phyloP scores from a whole-genome alignment of 2,329 filamentous ascomycete species.

The Shiraia bambusicola region DNA sequence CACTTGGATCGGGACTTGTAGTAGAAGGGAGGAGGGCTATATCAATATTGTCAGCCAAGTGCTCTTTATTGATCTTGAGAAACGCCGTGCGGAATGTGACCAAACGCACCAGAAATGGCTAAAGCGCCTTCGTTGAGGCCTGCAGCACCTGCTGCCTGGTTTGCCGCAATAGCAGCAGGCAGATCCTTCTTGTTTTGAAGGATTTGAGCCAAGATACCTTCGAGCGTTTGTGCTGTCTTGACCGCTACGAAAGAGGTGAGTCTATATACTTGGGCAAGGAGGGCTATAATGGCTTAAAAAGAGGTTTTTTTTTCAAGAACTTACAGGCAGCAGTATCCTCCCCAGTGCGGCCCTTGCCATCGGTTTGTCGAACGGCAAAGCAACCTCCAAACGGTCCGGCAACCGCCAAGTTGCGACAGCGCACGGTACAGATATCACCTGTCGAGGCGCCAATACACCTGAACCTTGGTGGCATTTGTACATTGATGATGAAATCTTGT shows the following conservation, averaged over 20 bases:
- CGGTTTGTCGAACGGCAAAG: conserved; percentile 59
- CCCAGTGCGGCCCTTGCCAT: conserved; percentile 38
- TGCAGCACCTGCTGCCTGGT: conserved; percentile 47
- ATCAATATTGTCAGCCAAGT: conserved; percentile 6
- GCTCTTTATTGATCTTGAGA: conserved; percentile 10
- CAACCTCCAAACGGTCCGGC: conserved; percentile 66
- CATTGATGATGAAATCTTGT: conserved; percentile 59
- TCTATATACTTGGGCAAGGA: conserved; percentile 18
- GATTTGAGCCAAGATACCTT: conserved; percentile 53
- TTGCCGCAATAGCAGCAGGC: conserved; percentile 49
- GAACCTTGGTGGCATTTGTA: conserved; percentile 57
- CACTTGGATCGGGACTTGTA: conserved; percentile 15
- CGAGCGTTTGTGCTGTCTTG: conserved; percentile 49
- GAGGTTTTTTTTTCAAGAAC: conserved; percentile 4
- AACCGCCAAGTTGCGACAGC: conserved; percentile 61
- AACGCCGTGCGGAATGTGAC: neutral
- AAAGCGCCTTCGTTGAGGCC: conserved; percentile 39
- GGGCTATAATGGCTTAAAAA: conserved; percentile 3
- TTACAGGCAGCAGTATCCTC: conserved; percentile 32
- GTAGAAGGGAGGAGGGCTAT: conserved; percentile 21
- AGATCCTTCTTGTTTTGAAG: conserved; percentile 56
- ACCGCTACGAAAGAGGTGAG: conserved; percentile 42
- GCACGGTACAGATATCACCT: conserved; percentile 63
- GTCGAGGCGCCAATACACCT: conserved; percentile 56
- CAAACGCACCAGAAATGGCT: conserved; percentile 46